Evolutionary conservation across 305 asterid species (phyloP), one percentile per base, ranked within the genome.

Genomic region (Fraxinus platypoda): DNA sequence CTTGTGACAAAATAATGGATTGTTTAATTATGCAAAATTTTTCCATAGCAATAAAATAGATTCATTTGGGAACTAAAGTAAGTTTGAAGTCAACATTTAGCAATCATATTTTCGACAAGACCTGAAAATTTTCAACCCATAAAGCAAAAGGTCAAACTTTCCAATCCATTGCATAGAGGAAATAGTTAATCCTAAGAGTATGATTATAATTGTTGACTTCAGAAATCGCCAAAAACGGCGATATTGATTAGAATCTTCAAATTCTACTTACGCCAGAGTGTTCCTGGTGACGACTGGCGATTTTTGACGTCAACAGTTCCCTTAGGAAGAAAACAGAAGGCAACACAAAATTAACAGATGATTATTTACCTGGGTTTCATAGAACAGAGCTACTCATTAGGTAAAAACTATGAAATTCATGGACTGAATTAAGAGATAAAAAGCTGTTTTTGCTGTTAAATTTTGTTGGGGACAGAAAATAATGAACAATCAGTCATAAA

Each of bases 31-130:
- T 28, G 79, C 59, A 3, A 76, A 82, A 83, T 75, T 79, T 81
- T 77, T 85, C 82, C 83, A 80, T 84, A 80, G 54, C 80, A 76
- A 38, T 43, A 23, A n/a, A 49, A 62, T 12, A 77, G 70, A 81
- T 74, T 68, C 59, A 33, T 81, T 81, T 77, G 81, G 83, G 81
- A 86, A 72, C 77, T 74, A 74, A 34, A 70, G 57, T 17, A 15
- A 62, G 76, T 68, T 71, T 17, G 31, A 38, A 49, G 87, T 86
- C 88, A 83, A 83, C 83, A 70, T 49, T 78, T 77, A 75, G 37
- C 85, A 83, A 85, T 87, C 87, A 87, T 82, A 15, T 28, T 33
- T 59, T 38, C 34, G 2, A 2, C 17, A 21, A 81, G 54, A 76
- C 31, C 70, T 80, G 82, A 41, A 54, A 59, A 71, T 19, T 81